A percentile compares a stretch with the other conserved stretches of the same genome.
phyloP scores from a whole-genome alignment of 2,329 filamentous ascomycete genomes.

The Ascochyta viciae-villosae region DNA sequence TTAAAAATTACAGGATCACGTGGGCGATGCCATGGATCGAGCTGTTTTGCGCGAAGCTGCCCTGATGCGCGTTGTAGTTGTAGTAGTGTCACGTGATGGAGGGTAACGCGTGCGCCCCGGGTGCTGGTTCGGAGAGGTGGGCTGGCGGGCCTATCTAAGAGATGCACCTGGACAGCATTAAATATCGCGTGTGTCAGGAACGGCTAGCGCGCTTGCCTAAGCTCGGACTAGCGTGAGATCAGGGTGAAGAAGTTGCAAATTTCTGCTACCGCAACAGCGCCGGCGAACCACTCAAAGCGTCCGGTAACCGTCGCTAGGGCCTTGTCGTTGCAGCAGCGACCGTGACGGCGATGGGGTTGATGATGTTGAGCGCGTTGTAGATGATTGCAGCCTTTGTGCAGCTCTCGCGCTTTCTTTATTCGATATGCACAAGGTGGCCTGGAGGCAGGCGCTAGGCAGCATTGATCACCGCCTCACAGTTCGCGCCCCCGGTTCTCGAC shows the following conservation, averaged over 20 bases:
- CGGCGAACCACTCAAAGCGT: constrained; percentile 22
- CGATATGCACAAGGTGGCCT: constrained; percentile 27
- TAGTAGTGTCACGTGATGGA: constrained; percentile 32
- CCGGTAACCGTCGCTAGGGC: constrained; percentile 9
- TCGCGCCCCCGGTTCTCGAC: constrained; percentile 14
- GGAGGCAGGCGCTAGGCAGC: constrained; percentile 26
- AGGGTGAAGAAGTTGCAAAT: constrained; percentile 38
- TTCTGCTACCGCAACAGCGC: constrained; percentile 35
- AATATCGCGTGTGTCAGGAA: constrained; percentile 30
- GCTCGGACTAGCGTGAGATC: constrained; percentile 30
- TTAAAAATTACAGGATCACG: constrained; percentile 40
- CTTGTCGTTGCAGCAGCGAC: constrained; percentile 1
- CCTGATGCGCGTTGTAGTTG: constrained; percentile 4
- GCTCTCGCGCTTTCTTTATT: constrained; percentile 24
- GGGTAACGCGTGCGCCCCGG: constrained; percentile 35
- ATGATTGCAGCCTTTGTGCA: constrained; percentile 9
- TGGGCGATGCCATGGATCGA: constrained; percentile 32
- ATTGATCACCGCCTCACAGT: constrained; percentile 31
- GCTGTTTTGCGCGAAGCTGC: constrained; percentile 13
- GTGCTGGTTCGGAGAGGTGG: constrained; percentile 41
- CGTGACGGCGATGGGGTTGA: constrained; percentile 3
- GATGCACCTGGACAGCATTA: constrained; percentile 32
- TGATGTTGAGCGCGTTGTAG: constrained; percentile 6
- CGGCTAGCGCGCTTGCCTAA: constrained; percentile 26
- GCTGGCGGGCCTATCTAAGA: constrained; percentile 39